Evolutionary conservation across 768 basidiomycete species (phyloP).

Genomic region (Leccinum incarnatum): DNA sequence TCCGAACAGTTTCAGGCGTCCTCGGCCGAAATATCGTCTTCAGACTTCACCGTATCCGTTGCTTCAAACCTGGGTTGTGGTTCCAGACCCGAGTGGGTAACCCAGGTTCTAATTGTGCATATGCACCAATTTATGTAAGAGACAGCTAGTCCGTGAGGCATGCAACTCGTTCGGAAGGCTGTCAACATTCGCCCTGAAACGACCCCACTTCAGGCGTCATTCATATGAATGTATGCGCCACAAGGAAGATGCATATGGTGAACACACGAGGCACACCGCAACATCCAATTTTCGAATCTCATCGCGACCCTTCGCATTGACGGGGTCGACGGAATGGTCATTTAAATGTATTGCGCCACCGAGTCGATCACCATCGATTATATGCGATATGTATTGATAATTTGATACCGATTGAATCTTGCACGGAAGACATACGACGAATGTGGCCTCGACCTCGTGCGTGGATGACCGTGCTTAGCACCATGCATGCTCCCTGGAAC

Average conservation of each 20-base stretch:
- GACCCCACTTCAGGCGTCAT: not conserved
- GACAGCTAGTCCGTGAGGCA: not conserved
- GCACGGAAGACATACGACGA: not conserved
- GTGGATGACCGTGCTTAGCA: not conserved
- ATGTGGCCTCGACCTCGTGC: conserved; percentile 4
- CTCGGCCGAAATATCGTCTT: not conserved
- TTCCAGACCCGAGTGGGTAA: not conserved
- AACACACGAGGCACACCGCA: not conserved
- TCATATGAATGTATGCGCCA: not conserved
- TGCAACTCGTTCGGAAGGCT: not conserved
- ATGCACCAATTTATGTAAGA: not conserved
- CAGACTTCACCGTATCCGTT: not conserved
- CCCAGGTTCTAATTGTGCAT: not conserved
- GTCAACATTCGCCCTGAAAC: not conserved
- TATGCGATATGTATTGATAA: not conserved
- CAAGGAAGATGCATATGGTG: not conserved
- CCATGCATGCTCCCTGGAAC: not conserved
- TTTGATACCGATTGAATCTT: not conserved
- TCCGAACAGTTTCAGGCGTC: not conserved
- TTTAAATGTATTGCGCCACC: not conserved
- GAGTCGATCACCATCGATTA: conserved; percentile 4
- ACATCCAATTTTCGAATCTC: not conserved
- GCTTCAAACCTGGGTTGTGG: not conserved
- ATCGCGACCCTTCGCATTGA: not conserved
- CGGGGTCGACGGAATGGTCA: not conserved